These are phyloP conservation scores for Leccinum disarticulatum DNA, from an alignment of 768 basidiomycete species.

Conservation along the genomic window DNA sequence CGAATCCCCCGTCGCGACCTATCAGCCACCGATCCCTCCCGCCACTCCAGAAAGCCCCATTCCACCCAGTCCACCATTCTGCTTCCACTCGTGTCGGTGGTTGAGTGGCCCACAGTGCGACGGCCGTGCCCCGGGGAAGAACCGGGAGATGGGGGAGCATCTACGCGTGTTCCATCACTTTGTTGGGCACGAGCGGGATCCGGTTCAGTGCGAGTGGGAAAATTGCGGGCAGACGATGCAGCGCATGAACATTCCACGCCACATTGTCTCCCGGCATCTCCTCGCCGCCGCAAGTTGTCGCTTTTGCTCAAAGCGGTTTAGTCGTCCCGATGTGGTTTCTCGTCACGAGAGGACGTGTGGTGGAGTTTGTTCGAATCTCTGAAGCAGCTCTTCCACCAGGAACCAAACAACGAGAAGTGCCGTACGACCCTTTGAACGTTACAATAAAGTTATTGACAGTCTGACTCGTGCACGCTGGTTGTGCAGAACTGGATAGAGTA, in stretches of 20 bases:
- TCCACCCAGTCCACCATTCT: conserved; percentile 4
- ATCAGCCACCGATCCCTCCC: conserved; percentile 20
- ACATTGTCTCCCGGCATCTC: conserved; percentile 30
- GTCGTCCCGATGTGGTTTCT: conserved; percentile 28
- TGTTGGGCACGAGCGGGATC: conserved; percentile 28
- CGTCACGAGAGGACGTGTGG: conserved; percentile 28
- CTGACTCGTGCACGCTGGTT: not conserved
- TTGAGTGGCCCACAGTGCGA: conserved; percentile 22
- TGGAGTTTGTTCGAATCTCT: not conserved
- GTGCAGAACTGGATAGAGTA: not conserved
- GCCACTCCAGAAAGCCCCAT: conserved; percentile 5
- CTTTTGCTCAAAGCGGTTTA: conserved; percentile 23
- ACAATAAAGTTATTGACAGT: not conserved
- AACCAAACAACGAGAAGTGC: conserved; percentile 1
- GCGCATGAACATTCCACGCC: conserved; percentile 32
- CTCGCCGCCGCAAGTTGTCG: conserved; percentile 25
- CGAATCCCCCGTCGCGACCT: not conserved
- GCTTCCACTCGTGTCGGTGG: conserved; percentile 22
- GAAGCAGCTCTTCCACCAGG: not conserved
- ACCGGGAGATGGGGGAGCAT: conserved; percentile 33
- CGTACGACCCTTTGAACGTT: not conserved
- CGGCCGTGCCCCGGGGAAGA: conserved; percentile 27
- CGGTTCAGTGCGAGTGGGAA: conserved; percentile 26
- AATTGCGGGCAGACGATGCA: conserved; percentile 24
- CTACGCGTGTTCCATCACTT: conserved; percentile 21